Evolutionary conservation across 352 stramenopile species (phyloP).

Genomic region (Pythium periplocum): DNA sequence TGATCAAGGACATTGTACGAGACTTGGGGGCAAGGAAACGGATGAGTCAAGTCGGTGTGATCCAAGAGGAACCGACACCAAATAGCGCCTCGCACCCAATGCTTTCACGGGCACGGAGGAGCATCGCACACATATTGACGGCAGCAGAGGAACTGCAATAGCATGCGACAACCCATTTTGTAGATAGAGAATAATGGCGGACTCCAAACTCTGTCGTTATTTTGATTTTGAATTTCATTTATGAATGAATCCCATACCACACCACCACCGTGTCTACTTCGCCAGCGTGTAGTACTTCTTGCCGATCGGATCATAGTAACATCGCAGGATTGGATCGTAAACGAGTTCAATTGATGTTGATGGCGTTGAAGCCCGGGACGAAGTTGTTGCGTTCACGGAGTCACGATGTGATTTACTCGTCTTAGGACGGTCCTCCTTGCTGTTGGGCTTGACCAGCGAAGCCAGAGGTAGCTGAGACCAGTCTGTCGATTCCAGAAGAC

Average conservation of each 20-base stretch:
- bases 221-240: too few relatives aligned
- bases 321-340: constrained; percentile 79
- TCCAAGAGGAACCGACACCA: not conserved
- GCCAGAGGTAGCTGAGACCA: constrained; percentile 31
- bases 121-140: too few relatives aligned
- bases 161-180: too few relatives aligned
- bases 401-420: not conserved
- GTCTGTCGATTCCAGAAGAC: constrained; percentile 64
- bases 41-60: constrained; percentile 18
- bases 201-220: too few relatives aligned
- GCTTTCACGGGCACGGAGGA: too few relatives aligned
- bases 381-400: constrained; percentile 8
- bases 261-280: constrained; percentile 4
- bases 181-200: not conserved
- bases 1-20: constrained; percentile 74
- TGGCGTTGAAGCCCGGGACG: not conserved
- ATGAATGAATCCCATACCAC: too few relatives aligned
- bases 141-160: too few relatives aligned
- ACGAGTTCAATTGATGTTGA: constrained; percentile 62
- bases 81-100: too few relatives aligned
- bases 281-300: constrained; percentile 80
- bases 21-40: constrained; percentile 42
- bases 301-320: constrained; percentile 74
- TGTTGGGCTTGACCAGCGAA: not conserved
- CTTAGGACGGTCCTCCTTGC: constrained; percentile 1